Base-by-base conservation (phyloP, 164 flowering plant species). In the Litsea cubeba region DNA sequence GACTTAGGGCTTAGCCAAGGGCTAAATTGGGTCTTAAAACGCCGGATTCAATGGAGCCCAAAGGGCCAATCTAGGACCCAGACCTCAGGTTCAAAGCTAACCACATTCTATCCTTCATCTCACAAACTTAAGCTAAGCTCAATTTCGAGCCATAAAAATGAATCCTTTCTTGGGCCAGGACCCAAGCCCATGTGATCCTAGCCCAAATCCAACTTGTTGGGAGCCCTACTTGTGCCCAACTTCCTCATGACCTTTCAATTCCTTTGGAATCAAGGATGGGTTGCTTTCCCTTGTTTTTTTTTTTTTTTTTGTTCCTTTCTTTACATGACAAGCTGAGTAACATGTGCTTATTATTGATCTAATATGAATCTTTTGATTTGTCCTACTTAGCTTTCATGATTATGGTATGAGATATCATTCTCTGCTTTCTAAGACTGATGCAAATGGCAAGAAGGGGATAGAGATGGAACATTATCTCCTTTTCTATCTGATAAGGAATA, bases 401-500 rank as follows among this genome's bases (percentile, higher is more conserved):
- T 40, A 69, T 69, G 71, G 28, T 54, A 3, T 40, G 51, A 49
- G 58, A 69, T 22, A 17, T 69, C 23, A 22, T 40, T 69, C 25
- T 69, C 25, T 69, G 15, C 69, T 66, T 66, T 66, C 49, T n/a
- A 69, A 15, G 26, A 46, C 54, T 22, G 17, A 10, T 11, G 10
- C 35, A 40, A 69, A 46, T 69, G 57, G 20, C 58, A 69, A 69
- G 71, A 69, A 18, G 28, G 28, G 20, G 58, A 49, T 49, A 69
- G 26, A 40, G 28, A 69, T 69, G 25, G 71, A 69, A 69, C 51
- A 69, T 69, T 69, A 69, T 69, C 71, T 46, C 22, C 71, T 40
- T 40, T 40, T 40, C 46, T 40, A 5, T 40, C 46, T 5, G 46
- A 40, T 46, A 69, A 69, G 25, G 71, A 22, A 69, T 40, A 40